Base-by-base conservation (phyloP, 257 asterid species). In the Cinchona pubescens region DNA sequence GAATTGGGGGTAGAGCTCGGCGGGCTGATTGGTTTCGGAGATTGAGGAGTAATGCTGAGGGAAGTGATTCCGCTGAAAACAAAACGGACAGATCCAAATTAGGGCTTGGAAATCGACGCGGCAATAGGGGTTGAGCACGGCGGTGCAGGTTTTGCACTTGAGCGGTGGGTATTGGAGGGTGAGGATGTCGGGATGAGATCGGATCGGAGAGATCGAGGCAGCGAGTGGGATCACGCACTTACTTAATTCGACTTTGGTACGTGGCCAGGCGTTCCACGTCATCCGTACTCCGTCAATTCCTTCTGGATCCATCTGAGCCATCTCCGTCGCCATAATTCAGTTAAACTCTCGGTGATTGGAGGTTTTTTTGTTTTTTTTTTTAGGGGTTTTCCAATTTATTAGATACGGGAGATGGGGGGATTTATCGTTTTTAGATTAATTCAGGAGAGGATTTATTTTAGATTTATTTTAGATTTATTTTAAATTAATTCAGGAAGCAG, bases 151-250 rank as follows among this genome's bases (percentile, higher is more conserved):
- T 60, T 91, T 92, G 90, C 99, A 95, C 69, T 90, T 87, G 72
- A 95, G 94, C 0, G 99, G 98, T 9, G 82, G 62, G 76, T 95
- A 95, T 0, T 87, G 91, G 43, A 94, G 90, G 78, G 86, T 77
- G 77, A 85, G 90, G 61, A 92, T 86, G 72, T 89, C 96, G 71
- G 90, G 90, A 79, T 90, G 91, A 1, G 98, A 88, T 29, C 96
- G 96, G 90, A 92, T 89, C 87, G 96, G 96, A 79, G 91, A 92
- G 76, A 94, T 87, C 48, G 96, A 89, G 25, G 94, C 96, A 3
- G 99, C 99, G 58, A 94, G 90, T 79, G 99, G 99, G 89, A 94
- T 88, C 79, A 94, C 98, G 86, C 99, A 94, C 84, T 94, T 94
- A 49, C 96, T 89, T 14, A 97, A 88, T 78, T 94, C 99, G 21